A percentile compares a stretch with the other conserved stretches of the same genome.
phyloP scores from a whole-genome alignment of 768 basidiomycete genomes.

The Collybia sp. region DNA sequence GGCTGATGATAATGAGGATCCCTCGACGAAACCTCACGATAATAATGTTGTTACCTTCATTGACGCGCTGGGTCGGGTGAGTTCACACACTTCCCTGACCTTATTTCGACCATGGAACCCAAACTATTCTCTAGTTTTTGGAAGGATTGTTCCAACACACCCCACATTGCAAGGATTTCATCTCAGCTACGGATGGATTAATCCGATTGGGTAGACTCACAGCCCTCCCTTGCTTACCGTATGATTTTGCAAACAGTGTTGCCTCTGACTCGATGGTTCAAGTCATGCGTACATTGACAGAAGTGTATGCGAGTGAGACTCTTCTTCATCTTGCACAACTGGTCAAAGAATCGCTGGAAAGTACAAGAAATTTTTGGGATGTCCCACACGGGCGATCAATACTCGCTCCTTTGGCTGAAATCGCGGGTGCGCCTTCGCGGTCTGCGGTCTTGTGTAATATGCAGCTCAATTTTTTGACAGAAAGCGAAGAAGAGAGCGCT shows the following conservation, averaged over 20 bases:
- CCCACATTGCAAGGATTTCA: slow-evolving; percentile 87
- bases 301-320: slow-evolving; percentile 76
- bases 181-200: slow-evolving; percentile 69
- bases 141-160: slow-evolving; percentile 94
- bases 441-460: background rate
- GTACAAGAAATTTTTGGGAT: slow-evolving; percentile 72
- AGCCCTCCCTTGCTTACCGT: slow-evolving; percentile 81
- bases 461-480: slow-evolving; percentile 19
- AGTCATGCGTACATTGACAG: slow-evolving; percentile 85
- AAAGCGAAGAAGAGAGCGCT: slow-evolving; percentile 40
- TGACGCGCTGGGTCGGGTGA: slow-evolving; percentile 73
- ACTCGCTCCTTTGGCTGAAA: slow-evolving; percentile 59
- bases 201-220: slow-evolving; percentile 72
- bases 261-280: slow-evolving; percentile 86
- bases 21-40: slow-evolving; percentile 52
- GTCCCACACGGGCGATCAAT: slow-evolving; percentile 49
- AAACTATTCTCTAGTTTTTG: slow-evolving; percentile 58
- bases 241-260: slow-evolving; percentile 81
- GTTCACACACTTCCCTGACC: slow-evolving; percentile 12
- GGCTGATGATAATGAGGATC: slow-evolving; percentile 17
- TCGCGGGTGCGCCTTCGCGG: slow-evolving; percentile 29
- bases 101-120: background rate
- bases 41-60: slow-evolving; percentile 75
- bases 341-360: slow-evolving; percentile 63
- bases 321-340: slow-evolving; percentile 65